Evolutionary conservation across 164 flowering plant species (phyloP).

Genomic region (Paratinospora sagittata): DNA sequence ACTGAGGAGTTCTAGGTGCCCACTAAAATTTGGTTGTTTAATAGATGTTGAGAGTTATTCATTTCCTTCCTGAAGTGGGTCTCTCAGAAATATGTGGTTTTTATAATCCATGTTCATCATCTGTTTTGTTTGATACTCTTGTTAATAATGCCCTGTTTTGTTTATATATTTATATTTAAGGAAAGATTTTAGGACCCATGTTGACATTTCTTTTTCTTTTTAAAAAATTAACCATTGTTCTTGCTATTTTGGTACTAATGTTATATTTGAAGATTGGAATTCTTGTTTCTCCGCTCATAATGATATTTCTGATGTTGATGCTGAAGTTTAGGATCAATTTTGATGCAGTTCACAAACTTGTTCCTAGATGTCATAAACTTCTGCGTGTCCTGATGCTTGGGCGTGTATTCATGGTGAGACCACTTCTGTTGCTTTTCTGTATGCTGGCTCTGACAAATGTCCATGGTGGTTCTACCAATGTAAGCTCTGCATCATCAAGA

Average conservation of each 20-base stretch:
- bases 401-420: constrained; percentile 11
- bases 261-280: neutral
- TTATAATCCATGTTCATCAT: neutral
- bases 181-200: neutral
- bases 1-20: neutral
- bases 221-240: neutral
- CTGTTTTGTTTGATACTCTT: no score
- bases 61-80: neutral
- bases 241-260: neutral
- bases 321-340: no score
- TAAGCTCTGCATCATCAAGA: constrained; percentile 21
- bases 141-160: no score
- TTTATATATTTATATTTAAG: no score
- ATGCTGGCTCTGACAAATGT: constrained; percentile 24
- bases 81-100: neutral
- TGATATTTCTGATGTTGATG: no score
- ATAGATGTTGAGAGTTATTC: neutral
- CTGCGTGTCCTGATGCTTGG: constrained; percentile 7
- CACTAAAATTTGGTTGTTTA: neutral
- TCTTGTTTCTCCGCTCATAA: neutral
- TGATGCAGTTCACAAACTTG: neutral
- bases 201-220: neutral
- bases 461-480: constrained; percentile 24
- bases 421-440: constrained; percentile 18
- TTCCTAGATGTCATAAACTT: constrained; percentile 17